A percentile compares a stretch with the other conserved stretches of the same genome.
Evolutionary conservation across 371 early-diverging fungal genomes (phyloP).

Genomic region (Actinomortierella wolfii): DNA sequence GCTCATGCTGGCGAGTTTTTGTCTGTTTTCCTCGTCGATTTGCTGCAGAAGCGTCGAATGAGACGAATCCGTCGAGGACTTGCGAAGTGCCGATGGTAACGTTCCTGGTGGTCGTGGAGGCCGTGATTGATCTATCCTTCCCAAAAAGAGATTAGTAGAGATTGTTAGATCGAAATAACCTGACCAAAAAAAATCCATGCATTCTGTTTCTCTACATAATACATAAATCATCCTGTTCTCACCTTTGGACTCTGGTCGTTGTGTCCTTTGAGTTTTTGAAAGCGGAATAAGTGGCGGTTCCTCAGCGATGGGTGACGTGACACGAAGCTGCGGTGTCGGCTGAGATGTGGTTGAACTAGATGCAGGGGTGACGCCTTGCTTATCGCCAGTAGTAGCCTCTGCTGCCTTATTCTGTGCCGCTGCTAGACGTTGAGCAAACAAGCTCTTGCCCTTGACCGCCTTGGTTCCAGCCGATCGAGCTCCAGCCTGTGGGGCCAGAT

Average conservation of each 20-base stretch:
- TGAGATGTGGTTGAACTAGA: too few species aligned
- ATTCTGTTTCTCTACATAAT: too few species aligned
- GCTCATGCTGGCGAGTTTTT: conserved; percentile 62
- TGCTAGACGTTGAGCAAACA: conserved; percentile 37
- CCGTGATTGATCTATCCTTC: neutral
- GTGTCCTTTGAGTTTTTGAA: too few species aligned
- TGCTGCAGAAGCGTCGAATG: conserved; percentile 34
- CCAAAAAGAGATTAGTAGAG: neutral
- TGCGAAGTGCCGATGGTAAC: conserved; percentile 20
- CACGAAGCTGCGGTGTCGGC: too few species aligned
- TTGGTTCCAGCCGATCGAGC: conserved; percentile 3
- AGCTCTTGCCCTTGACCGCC: conserved; percentile 32
- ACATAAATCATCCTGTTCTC: too few species aligned
- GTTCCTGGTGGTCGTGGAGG: conserved; percentile 7
- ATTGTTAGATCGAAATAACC: neutral
- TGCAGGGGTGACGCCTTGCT: neutral
- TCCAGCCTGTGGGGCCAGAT: conserved; percentile 6
- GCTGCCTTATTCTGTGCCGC: conserved; percentile 20
- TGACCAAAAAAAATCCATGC: neutral
- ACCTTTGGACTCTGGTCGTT: too few species aligned
- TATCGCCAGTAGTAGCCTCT: neutral
- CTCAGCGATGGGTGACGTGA: too few species aligned
- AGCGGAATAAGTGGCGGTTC: too few species aligned
- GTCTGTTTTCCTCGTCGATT: conserved; percentile 62
- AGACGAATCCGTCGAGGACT: conserved; percentile 10